phyloP scores from a whole-genome alignment of 2,329 filamentous ascomycete species.

The Fusarium sp. region DNA sequence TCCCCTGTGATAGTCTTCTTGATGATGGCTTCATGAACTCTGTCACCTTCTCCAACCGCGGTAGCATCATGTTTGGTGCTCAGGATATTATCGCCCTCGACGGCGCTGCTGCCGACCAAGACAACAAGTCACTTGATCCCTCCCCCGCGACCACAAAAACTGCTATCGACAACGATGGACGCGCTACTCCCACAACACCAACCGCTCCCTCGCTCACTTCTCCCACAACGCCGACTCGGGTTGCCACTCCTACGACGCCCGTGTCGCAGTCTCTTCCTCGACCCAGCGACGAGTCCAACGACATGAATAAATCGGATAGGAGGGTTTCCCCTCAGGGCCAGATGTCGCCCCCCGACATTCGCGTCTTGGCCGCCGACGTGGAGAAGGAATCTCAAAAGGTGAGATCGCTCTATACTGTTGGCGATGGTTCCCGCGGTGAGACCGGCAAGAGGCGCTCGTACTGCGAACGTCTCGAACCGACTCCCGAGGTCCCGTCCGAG shows the following conservation, averaged over 20 bases:
- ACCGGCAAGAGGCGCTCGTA: slow-evolving; percentile 62
- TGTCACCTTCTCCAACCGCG: slow-evolving; percentile 72
- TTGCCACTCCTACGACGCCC: slow-evolving; percentile 38
- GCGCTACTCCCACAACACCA: slow-evolving; percentile 37
- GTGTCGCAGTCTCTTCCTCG: slow-evolving; percentile 37
- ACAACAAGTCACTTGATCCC: slow-evolving; percentile 6
- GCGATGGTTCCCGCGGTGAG: slow-evolving; percentile 65
- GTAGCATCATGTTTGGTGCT: slow-evolving; percentile 71
- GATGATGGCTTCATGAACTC: slow-evolving; percentile 69
- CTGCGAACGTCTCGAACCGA: slow-evolving; percentile 62
- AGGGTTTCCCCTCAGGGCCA: slow-evolving; percentile 27
- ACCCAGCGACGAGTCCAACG: slow-evolving; percentile 41
- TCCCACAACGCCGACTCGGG: slow-evolving; percentile 19
- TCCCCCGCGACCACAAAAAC: slow-evolving; percentile 24
- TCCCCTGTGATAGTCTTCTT: slow-evolving; percentile 67
- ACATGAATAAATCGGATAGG: slow-evolving; percentile 35
- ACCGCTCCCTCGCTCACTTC: slow-evolving; percentile 16
- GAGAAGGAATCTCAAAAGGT: slow-evolving; percentile 76
- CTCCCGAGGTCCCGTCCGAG: slow-evolving; percentile 63
- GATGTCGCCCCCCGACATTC: slow-evolving; percentile 59
- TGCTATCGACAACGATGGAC: slow-evolving; percentile 36
- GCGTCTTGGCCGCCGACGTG: slow-evolving; percentile 65
- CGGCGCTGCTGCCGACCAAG: slow-evolving; percentile 32
- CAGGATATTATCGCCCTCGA: slow-evolving; percentile 49
- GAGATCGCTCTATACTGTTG: slow-evolving; percentile 73